Base-by-base conservation (phyloP, 129 eudicot species). In the Deinandra increscens region DNA sequence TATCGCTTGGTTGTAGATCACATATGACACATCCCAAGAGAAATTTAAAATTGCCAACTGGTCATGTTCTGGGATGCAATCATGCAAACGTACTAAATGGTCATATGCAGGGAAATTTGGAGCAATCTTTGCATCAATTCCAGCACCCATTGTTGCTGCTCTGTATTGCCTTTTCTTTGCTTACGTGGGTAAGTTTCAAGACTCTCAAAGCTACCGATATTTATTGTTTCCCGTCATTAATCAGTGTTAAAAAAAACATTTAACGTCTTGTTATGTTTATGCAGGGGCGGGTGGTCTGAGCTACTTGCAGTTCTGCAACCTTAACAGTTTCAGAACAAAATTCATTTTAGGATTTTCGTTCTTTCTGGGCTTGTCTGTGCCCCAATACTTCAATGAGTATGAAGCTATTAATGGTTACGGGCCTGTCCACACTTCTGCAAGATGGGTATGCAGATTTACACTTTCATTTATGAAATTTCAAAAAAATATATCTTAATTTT, bases 221-320 rank as follows among this genome's bases (percentile, higher is more conserved):
- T 15, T 9, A 42, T 33, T 0, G 2, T 56, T 55, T 36, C 19
- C 0, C 39, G 37, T n/a, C 15, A 20, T 31, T 5, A 49, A 9
- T 63, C 18, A 22, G 3, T 53, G 8, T 20, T 20, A 14, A 26
- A 4, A 14, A 33, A 3, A 51, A 13, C 34, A 2, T 9, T 43
- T 31, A 42, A 60, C 67, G 14, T 72, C 51, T 19, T 37, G 6
- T 58, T 59, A 26, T 48, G 29, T 64, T 68, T 59, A 14, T 58
- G 56, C 81, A 86, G 93, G 93, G 43, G 70, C 93, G 20, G 88
- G 56, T 60, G 93, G 93, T 69, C 50, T 86, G 34, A 83, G 93
- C 64, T 86, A 81, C 83, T 84, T 86, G 22, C 93, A 86, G 60
- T 86, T 86, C 75, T 86, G 93, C 80, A 81, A 86, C 68, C 93